phyloP scores from a whole-genome alignment of 768 basidiomycete species.

The Naganishia onofrii region DNA sequence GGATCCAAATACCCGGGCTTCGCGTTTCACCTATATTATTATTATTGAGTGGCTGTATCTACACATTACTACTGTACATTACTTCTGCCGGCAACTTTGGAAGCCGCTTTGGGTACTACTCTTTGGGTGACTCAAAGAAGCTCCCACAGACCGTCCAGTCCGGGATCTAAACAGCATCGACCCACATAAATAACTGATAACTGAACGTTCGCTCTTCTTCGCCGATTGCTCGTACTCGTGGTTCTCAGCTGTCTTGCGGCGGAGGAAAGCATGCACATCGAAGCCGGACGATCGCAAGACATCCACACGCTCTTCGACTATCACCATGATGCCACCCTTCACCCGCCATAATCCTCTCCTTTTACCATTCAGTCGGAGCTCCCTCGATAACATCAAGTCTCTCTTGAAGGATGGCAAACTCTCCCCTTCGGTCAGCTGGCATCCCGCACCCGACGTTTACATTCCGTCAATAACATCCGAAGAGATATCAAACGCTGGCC shows the following conservation, averaged over 20 bases:
- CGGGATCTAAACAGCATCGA: too few relatives aligned
- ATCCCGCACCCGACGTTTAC: neutral
- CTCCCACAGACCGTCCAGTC: too few relatives aligned
- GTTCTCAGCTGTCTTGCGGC: too few relatives aligned
- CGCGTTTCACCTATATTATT: neutral
- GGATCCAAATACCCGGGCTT: neutral
- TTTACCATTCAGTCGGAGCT: conserved; percentile 13
- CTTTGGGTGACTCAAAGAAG: too few relatives aligned
- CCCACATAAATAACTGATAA: too few relatives aligned
- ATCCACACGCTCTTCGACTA: neutral
- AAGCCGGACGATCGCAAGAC: neutral
- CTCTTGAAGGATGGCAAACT: neutral
- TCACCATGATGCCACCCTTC: neutral
- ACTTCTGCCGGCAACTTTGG: too few relatives aligned
- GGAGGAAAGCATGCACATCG: too few relatives aligned
- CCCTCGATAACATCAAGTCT: conserved; percentile 1
- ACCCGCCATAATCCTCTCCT: neutral
- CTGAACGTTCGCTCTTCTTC: too few relatives aligned
- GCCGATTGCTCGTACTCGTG: too few relatives aligned
- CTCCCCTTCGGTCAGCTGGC: conserved; percentile 25
- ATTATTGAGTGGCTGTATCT: too few relatives aligned
- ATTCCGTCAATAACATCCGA: neutral
- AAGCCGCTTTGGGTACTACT: too few relatives aligned
- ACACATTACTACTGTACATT: too few relatives aligned
- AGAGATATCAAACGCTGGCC: neutral